Evolutionary conservation across 495 filamentous ascomycete species (phyloP), one percentile per base, ranked within the genome.

Genomic region (Tuber calosporum): DNA sequence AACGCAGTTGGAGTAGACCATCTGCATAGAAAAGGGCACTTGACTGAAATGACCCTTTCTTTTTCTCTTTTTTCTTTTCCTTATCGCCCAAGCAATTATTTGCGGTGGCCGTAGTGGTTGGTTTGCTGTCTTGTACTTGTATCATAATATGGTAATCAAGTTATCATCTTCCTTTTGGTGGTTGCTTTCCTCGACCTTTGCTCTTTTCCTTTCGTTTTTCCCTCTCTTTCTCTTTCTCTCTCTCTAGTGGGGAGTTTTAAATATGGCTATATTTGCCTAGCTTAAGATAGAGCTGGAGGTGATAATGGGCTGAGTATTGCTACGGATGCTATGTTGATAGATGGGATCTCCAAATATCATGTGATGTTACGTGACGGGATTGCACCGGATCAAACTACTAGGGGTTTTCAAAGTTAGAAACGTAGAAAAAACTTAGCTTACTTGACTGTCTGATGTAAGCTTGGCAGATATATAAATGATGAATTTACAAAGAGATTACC

Each of bases 21-120:
- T 69, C 71, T 75, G 58, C 40, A 39, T 69, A 62, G 30, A 48
- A n/a, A 67, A 76, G 39, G 72, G 30, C n/a, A 42, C 53, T 34
- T 62, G 15, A 15, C 53, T 30, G 15, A 30, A 62, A 62, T 62
- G 11, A 34, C 53, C 30, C 19, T 62, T 30, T 30, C 9, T 13
- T 4, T 19, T 62, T 34, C 19, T 34, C 17, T 34, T 2, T 30
- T 3, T 62, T 34, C 26, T 34, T 62, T 34, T 7, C 19, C 8
- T 62, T 62, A 34, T 34, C 26, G 9, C 34, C 19, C 26, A 26
- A 62, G 53, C 53, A 34, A 34, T 34, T 17, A 13, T 26, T 58
- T 30, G 15, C 26, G 53, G 53, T 62, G 26, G 48, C 0, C 20
- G n/a, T 30, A 3, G 53, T 17, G 53, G 53, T 13, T 62, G 53